Evolutionary conservation across 2,329 filamentous ascomycete genomes (phyloP).

Genomic region (Aspergillus floridensis): DNA sequence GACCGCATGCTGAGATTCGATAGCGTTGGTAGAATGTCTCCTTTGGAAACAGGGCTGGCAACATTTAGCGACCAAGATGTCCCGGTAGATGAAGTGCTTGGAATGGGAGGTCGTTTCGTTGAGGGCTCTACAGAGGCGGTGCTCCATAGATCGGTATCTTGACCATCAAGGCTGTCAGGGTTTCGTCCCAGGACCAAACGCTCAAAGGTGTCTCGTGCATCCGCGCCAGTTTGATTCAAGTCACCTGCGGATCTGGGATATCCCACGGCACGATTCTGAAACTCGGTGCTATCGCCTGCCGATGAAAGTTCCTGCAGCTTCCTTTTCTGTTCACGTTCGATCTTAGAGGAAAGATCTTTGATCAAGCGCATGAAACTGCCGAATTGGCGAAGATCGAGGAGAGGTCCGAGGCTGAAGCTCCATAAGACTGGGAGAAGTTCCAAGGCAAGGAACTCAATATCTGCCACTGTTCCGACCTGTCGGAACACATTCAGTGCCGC

Average conservation of each 20-base stretch:
- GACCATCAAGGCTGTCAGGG: slow-evolving; percentile 34
- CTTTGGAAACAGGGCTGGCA: slow-evolving; percentile 18
- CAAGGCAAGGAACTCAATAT: slow-evolving; percentile 87
- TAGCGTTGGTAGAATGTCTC: slow-evolving; percentile 18
- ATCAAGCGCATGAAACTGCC: slow-evolving; percentile 87
- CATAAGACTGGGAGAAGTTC: slow-evolving; percentile 88
- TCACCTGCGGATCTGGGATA: slow-evolving; percentile 27
- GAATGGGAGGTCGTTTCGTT: slow-evolving; percentile 25
- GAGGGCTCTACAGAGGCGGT: slow-evolving; percentile 31
- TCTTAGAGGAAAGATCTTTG: slow-evolving; percentile 70
- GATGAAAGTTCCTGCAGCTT: slow-evolving; percentile 83
- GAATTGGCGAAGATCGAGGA: slow-evolving; percentile 85
- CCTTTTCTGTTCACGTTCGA: slow-evolving; percentile 83
- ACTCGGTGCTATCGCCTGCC: slow-evolving; percentile 51
- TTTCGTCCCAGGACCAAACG: slow-evolving; percentile 76
- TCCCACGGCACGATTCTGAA: slow-evolving; percentile 28
- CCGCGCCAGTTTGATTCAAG: slow-evolving; percentile 47
- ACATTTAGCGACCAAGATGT: slow-evolving; percentile 46
- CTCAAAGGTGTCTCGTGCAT: slow-evolving; percentile 75
- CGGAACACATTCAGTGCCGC: slow-evolving; percentile 80
- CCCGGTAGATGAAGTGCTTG: slow-evolving; percentile 21
- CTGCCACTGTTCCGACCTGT: slow-evolving; percentile 77
- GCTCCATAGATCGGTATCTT: slow-evolving; percentile 34
- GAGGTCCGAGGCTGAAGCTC: slow-evolving; percentile 84
- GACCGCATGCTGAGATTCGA: slow-evolving; percentile 40